phyloP scores from a whole-genome alignment of 73 alveolate genomes.

The Paramecium tetraurelia region DNA sequence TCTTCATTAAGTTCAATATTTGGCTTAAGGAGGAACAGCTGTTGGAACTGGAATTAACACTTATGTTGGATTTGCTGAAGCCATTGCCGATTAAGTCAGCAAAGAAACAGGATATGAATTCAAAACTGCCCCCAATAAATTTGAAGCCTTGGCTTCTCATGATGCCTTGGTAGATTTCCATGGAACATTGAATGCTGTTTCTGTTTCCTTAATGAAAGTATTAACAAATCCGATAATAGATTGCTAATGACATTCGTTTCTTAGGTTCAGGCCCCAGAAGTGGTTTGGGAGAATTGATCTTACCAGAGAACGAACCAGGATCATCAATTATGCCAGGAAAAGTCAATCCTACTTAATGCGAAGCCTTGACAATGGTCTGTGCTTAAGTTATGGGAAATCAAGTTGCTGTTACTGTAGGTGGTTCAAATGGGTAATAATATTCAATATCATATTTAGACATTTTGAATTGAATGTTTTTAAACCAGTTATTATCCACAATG shows the following conservation, averaged over 20 bases:
- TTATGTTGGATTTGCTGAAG: conserved; percentile 73
- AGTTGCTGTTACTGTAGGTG: conserved; percentile 97
- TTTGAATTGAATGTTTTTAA: conserved; percentile 98
- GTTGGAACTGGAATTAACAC: conserved; percentile 99
- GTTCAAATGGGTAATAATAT: conserved; percentile 81
- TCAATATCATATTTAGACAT: conserved; percentile 71
- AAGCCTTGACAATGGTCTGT: conserved; percentile 98
- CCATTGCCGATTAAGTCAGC: conserved; percentile 81
- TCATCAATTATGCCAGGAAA: conserved; percentile 99
- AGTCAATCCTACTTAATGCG: conserved; percentile 99
- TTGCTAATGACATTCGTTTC: conserved; percentile 97
- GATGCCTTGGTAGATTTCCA: conserved; percentile 94
- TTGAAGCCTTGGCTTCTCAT: conserved; percentile 96
- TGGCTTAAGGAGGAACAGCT: conserved; percentile 99
- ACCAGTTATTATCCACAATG: conserved; percentile 95
- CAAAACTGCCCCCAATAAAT: conserved; percentile 88
- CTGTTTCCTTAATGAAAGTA: conserved; percentile 89
- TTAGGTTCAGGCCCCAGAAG: conserved; percentile 99
- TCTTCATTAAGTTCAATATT: conserved; percentile 77
- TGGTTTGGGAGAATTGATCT: conserved; percentile 96
- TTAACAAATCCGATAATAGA: conserved; percentile 19
- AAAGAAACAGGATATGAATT: conserved; percentile 93
- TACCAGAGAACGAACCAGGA: conserved; percentile 99
- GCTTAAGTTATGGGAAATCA: conserved; percentile 98
- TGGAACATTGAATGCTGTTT: conserved; percentile 93